Conservation (phyloP, 805 yeast species). For the Candida chilensis region DNA sequence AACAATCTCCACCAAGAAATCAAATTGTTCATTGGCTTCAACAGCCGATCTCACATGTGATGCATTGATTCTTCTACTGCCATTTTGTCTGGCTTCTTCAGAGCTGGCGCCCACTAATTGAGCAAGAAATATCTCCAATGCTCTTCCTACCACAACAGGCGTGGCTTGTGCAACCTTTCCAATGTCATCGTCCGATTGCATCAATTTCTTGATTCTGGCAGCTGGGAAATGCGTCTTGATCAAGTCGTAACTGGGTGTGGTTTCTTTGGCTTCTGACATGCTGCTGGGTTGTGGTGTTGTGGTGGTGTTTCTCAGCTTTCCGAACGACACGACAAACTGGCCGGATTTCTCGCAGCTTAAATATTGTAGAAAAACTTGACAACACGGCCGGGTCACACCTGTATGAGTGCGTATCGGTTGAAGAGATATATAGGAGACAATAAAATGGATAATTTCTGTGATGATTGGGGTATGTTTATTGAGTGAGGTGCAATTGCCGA, state of each 20-base stretch:
- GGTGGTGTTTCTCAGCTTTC: not conserved
- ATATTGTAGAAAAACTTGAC: too few species aligned
- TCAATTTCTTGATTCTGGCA: conserved; percentile 89
- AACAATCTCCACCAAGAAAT: conserved; percentile 76
- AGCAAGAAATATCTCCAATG: conserved; percentile 86
- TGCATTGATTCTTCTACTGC: conserved; percentile 74
- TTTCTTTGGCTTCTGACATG: not conserved
- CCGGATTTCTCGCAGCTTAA: not conserved
- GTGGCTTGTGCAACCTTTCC: conserved; percentile 99
- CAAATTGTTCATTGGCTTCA: conserved; percentile 81
- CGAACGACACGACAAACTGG: not conserved
- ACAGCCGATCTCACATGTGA: conserved; percentile 81
- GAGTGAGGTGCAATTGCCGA: too few species aligned
- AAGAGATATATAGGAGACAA: too few species aligned
- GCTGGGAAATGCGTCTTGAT: conserved; percentile 83
- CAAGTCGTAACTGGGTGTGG: conserved; percentile 27
- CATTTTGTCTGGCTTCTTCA: conserved; percentile 63
- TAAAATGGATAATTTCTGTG: too few species aligned
- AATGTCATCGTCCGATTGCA: conserved; percentile 97
- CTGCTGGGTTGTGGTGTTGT: not conserved
- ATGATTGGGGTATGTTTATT: too few species aligned
- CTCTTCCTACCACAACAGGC: conserved; percentile 95
- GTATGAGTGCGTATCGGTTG: too few species aligned
- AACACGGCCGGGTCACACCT: too few species aligned
- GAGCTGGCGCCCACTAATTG: conserved; percentile 80